phyloP scores from a whole-genome alignment of 2,329 filamentous ascomycete genomes.

The Colletotrichum sp. region DNA sequence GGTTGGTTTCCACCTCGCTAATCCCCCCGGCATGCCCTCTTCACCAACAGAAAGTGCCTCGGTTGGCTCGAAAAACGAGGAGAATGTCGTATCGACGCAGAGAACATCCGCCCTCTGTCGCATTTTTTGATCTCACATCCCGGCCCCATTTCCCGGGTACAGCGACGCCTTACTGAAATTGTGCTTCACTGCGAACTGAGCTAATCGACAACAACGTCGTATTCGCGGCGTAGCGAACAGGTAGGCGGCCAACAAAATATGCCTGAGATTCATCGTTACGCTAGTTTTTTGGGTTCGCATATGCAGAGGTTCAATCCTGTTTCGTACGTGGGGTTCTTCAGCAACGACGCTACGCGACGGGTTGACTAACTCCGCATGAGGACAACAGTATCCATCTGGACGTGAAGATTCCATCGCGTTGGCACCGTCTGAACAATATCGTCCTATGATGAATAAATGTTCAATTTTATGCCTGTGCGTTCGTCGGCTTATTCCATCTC shows the following conservation, averaged over 20 bases:
- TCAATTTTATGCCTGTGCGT: neutral
- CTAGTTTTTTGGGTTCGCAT: neutral
- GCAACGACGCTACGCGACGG: neutral
- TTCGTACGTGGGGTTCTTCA: neutral
- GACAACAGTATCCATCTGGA: neutral
- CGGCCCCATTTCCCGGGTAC: neutral
- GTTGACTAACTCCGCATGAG: neutral
- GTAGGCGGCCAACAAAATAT: neutral
- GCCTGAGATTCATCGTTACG: neutral
- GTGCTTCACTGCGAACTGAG: neutral
- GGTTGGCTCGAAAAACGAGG: neutral
- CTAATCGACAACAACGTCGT: neutral
- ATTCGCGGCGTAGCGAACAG: neutral
- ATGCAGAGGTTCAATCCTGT: neutral
- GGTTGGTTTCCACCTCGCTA: neutral
- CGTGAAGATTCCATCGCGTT: neutral
- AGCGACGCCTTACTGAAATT: neutral
- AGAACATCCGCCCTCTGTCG: neutral
- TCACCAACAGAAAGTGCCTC: neutral
- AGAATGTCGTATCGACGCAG: neutral
- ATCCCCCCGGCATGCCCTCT: neutral
- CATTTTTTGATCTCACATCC: neutral
- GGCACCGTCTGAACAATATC: neutral
- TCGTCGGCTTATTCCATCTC: neutral
- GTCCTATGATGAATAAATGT: neutral